These are phyloP conservation scores for Heliocybe sulcata DNA, from an alignment of 1,284 basidiomycete species.

Conservation along the genomic window DNA sequence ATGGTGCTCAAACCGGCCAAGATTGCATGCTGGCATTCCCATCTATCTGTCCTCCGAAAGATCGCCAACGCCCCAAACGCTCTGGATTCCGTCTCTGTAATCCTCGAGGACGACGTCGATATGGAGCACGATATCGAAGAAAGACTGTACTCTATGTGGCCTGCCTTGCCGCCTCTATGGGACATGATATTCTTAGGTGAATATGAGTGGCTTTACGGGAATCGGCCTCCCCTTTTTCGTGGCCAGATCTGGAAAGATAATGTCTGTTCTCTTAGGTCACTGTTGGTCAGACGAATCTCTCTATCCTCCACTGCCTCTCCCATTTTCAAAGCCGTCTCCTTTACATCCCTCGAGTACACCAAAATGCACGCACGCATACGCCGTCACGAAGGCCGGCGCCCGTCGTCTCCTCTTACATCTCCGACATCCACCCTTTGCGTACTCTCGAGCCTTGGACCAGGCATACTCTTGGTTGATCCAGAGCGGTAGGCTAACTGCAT, in stretches of 20 bases:
- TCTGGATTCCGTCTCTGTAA: slow-evolving; percentile 30
- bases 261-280: slow-evolving; percentile 36
- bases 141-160: slow-evolving; percentile 47
- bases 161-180: slow-evolving; percentile 54
- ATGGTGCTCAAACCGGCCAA: slow-evolving; percentile 48
- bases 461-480: slow-evolving; percentile 64
- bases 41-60: slow-evolving; percentile 44
- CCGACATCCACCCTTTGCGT: slow-evolving; percentile 58
- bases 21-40: slow-evolving; percentile 73
- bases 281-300: slow-evolving; percentile 64
- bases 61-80: slow-evolving; percentile 26
- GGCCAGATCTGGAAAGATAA: slow-evolving; percentile 4
- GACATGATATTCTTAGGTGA: slow-evolving; percentile 71
- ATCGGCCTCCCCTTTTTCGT: neutral
- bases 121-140: slow-evolving; percentile 60
- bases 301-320: slow-evolving; percentile 23
- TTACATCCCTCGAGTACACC: slow-evolving; percentile 52
- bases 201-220: slow-evolving; percentile 9
- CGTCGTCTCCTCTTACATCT: slow-evolving; percentile 47
- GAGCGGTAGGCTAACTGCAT: slow-evolving; percentile 44
- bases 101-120: slow-evolving; percentile 78
- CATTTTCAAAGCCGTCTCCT: slow-evolving; percentile 1
- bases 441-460: slow-evolving; percentile 72
- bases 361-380: slow-evolving; percentile 67
- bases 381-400: slow-evolving; percentile 45